Evolutionary conservation across 345 rosid genomes (phyloP).

Genomic region (Boechera divaricarpa): DNA sequence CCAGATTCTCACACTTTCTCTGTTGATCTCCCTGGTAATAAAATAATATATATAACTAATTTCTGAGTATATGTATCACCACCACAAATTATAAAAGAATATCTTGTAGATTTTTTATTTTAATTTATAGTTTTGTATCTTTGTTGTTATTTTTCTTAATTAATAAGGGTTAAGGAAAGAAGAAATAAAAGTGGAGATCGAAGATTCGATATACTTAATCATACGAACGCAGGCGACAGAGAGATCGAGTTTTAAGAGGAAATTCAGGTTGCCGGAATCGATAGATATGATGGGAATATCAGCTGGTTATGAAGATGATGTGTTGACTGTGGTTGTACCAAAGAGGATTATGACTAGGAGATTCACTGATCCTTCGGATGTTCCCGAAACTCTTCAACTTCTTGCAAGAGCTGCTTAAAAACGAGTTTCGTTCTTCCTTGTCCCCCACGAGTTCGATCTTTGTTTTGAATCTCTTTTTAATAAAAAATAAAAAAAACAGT

Average conservation of each 20-base stretch:
- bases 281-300: slow-evolving; percentile 62
- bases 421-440: not conserved
- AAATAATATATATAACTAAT: not conserved
- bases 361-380: slow-evolving; percentile 57
- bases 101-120: not conserved
- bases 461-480: not conserved
- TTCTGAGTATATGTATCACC: not conserved
- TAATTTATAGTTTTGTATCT: not conserved
- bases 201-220: slow-evolving; percentile 68
- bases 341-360: slow-evolving; percentile 54
- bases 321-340: slow-evolving; percentile 69
- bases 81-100: slow-evolving; percentile 1
- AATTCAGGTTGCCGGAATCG: slow-evolving; percentile 68
- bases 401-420: slow-evolving; percentile 85
- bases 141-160: not conserved
- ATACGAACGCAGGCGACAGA: slow-evolving; percentile 62
- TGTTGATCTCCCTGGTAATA: slow-evolving; percentile 72
- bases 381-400: slow-evolving; percentile 57
- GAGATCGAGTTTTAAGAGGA: slow-evolving; percentile 61
- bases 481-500: too few species aligned
- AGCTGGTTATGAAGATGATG: slow-evolving; percentile 73
- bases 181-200: slow-evolving; percentile 76
- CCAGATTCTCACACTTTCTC: slow-evolving; percentile 73
- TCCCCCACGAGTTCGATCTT: not conserved
- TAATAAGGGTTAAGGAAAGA: slow-evolving; percentile 73